phyloP scores from a whole-genome alignment of 2,329 filamentous ascomycete species.

The Ilyonectria robusta region DNA sequence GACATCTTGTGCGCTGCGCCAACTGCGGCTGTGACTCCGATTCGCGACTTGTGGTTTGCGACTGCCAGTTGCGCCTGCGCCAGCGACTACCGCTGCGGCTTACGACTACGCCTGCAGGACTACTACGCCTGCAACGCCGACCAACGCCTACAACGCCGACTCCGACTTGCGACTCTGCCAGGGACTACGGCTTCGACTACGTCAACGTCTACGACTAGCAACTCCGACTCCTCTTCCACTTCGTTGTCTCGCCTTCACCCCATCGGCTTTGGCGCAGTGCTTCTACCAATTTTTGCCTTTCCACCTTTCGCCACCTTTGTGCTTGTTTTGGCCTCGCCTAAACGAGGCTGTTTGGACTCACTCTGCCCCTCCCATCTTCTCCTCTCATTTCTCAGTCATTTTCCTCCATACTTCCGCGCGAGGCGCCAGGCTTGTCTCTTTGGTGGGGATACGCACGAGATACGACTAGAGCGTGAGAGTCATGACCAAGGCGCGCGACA shows the following conservation, averaged over 20 bases:
- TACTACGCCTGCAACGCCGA: not conserved
- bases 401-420: not conserved
- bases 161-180: slow-evolving; percentile 1
- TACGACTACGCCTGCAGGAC: not conserved
- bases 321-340: slow-evolving; percentile 1
- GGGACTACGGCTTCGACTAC: not conserved
- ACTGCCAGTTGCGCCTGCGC: not conserved
- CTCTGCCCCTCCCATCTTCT: not conserved
- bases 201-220: not conserved
- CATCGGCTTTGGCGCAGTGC: not conserved
- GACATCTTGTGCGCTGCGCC: not conserved
- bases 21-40: not conserved
- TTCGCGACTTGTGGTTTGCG: not conserved
- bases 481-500: not conserved
- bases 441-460: not conserved
- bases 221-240: not conserved
- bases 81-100: not conserved
- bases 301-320: slow-evolving; percentile 5
- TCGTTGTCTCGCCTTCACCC: not conserved
- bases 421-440: not conserved
- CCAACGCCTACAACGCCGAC: not conserved
- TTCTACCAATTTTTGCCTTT: slow-evolving; percentile 1
- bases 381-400: not conserved
- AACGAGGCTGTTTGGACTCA: slow-evolving; percentile 4
- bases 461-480: not conserved